Conservation (phyloP, 441 rosid genomes). For the Flueggea neowawraea region DNA sequence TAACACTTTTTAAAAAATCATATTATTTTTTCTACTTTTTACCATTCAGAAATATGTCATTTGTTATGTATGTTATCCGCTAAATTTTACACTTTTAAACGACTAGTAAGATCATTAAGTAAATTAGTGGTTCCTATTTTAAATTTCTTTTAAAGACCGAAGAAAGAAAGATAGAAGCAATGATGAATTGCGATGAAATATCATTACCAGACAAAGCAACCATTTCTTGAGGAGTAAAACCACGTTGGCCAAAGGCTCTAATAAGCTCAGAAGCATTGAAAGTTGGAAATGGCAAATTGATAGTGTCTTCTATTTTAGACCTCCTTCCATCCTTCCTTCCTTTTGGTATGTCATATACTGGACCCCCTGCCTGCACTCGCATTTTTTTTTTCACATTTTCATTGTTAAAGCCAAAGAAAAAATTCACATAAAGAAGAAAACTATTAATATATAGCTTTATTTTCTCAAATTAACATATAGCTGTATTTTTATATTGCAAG, state of each 20-base stretch:
- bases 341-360: slow-evolving; percentile 74
- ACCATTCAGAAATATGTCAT: no score
- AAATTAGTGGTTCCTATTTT: no score
- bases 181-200: background rate
- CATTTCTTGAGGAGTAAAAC: slow-evolving; percentile 70
- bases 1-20: no score
- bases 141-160: no score
- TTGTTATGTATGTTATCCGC: no score
- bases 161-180: no score
- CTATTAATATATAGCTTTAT: background rate
- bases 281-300: slow-evolving; percentile 65
- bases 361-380: slow-evolving; percentile 66
- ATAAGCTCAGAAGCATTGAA: slow-evolving; percentile 70
- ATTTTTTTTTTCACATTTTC: background rate
- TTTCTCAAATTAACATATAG: no score
- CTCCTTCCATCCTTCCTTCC: slow-evolving; percentile 95
- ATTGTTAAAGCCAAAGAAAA: no score
- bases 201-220: slow-evolving; percentile 78
- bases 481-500: no score
- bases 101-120: no score
- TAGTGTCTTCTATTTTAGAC: slow-evolving; percentile 84
- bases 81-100: no score
- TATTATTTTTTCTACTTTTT: background rate
- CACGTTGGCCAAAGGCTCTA: slow-evolving; percentile 62
- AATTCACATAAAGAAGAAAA: background rate